Evolutionary conservation across 75 land plant species (phyloP).

Genomic region (Pinus tabuliformis): DNA sequence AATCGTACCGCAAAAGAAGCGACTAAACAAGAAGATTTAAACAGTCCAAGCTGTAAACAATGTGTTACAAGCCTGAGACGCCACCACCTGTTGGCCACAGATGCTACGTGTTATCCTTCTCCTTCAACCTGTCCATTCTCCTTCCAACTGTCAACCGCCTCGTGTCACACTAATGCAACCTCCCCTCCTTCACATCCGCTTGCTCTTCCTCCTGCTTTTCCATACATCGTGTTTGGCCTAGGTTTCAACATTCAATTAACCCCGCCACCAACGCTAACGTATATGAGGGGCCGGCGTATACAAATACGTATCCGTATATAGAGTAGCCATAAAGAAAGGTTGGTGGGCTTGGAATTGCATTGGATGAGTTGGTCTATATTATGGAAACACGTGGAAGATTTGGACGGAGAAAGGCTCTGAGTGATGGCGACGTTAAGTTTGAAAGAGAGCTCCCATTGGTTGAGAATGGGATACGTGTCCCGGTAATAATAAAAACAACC

Average conservation of each 20-base stretch:
- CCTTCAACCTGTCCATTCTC: constrained; percentile 6
- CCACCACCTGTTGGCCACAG: constrained; percentile 4
- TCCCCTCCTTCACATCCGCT: too few species aligned
- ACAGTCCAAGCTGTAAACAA: not conserved
- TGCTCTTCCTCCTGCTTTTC: too few species aligned
- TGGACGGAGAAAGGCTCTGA: not conserved
- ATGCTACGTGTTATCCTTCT: constrained; percentile 3
- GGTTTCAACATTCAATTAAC: too few species aligned
- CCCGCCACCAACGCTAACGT: not conserved
- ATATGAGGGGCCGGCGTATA: not conserved
- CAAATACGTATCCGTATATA: not conserved
- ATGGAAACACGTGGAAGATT: not conserved
- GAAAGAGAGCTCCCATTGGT: constrained; percentile 4
- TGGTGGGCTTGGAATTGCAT: not conserved
- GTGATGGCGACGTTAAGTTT: constrained; percentile 8
- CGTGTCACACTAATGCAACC: not conserved
- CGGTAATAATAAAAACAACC: not conserved
- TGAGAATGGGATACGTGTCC: not conserved
- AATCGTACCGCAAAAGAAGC: not conserved
- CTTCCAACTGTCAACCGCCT: constrained; percentile 13
- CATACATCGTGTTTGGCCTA: too few species aligned
- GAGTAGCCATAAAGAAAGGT: not conserved
- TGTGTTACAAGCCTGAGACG: constrained; percentile 3
- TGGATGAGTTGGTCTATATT: constrained; percentile 2
- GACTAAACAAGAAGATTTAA: constrained; percentile 4